Conservation (phyloP, 176 grass and related monocot species). For the Oryza nivara region DNA sequence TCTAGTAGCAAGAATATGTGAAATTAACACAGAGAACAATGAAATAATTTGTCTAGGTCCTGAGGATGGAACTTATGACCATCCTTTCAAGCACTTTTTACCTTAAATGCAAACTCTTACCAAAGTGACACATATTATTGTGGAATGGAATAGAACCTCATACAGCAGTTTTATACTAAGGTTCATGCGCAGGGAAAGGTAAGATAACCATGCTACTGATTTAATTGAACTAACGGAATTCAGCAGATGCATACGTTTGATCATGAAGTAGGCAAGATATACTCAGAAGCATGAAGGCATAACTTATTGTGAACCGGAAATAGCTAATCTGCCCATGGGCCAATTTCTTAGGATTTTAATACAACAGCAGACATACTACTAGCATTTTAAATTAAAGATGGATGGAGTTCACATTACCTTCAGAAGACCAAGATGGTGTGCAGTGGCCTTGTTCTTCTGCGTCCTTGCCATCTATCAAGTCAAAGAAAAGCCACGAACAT, state of each 20-base stretch:
- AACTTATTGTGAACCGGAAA: constrained; percentile 5
- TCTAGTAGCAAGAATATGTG: neutral
- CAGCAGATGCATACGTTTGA: neutral
- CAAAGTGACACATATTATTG: neutral
- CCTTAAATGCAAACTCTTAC: neutral
- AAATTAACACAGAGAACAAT: neutral
- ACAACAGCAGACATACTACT: neutral
- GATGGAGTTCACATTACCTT: constrained; percentile 59
- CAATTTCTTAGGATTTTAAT: neutral
- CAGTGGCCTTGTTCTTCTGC: constrained; percentile 97
- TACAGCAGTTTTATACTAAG: neutral
- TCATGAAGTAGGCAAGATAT: constrained; percentile 1
- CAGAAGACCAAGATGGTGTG: constrained; percentile 94
- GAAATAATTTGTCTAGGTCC: neutral
- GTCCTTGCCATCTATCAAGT: constrained; percentile 83
- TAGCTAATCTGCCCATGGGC: neutral
- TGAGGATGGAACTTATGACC: neutral
- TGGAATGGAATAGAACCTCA: neutral
- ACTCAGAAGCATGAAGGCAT: neutral
- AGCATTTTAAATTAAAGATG: neutral
- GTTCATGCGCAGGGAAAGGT: neutral
- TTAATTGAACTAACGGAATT: constrained; percentile 7
- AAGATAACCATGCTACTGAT: neutral
- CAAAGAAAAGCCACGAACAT: constrained; percentile 4
- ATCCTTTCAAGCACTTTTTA: neutral